A percentile compares a stretch with the other conserved stretches of the same genome.
Conservation (phyloP, 2,329 filamentous ascomycete genomes). For the Arachnopeziza araneosa region DNA sequence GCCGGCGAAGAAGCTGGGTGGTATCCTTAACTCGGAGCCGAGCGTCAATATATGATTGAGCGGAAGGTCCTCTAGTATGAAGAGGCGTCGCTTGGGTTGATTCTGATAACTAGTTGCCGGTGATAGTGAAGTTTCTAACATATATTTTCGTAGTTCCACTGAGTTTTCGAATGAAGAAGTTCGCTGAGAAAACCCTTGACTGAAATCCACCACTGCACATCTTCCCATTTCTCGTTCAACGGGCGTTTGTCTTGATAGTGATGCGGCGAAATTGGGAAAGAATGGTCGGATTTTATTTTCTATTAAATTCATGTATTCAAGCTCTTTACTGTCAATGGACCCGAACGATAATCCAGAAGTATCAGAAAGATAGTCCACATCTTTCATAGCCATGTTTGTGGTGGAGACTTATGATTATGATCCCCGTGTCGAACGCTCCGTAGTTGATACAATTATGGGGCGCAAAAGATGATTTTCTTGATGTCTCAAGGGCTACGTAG, state of each 20-base stretch:
- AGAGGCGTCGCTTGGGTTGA: background rate
- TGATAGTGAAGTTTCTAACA: background rate
- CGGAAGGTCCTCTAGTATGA: conserved; percentile 1
- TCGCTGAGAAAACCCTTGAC: background rate
- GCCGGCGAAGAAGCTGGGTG: conserved; percentile 2
- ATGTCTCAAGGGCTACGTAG: no score
- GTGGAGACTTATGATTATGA: background rate
- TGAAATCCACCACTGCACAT: conserved; percentile 2
- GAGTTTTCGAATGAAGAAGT: background rate
- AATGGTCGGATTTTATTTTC: background rate
- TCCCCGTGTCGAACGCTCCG: background rate
- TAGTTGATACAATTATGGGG: background rate
- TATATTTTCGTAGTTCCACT: background rate
- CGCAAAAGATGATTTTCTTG: no score
- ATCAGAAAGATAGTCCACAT: background rate
- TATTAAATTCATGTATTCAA: conserved; percentile 1
- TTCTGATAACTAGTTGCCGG: background rate
- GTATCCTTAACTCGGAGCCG: background rate
- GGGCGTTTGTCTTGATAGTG: background rate
- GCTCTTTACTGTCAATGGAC: background rate
- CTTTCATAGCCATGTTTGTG: background rate
- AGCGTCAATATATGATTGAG: conserved; percentile 1
- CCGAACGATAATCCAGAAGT: background rate
- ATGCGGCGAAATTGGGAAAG: conserved; percentile 1
- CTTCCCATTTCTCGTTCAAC: background rate